A percentile compares a stretch with the other conserved stretches of the same genome.
These are phyloP conservation scores for Fraxinus angustifolia DNA, from an alignment of 305 asterid species.

Conservation along the genomic window DNA sequence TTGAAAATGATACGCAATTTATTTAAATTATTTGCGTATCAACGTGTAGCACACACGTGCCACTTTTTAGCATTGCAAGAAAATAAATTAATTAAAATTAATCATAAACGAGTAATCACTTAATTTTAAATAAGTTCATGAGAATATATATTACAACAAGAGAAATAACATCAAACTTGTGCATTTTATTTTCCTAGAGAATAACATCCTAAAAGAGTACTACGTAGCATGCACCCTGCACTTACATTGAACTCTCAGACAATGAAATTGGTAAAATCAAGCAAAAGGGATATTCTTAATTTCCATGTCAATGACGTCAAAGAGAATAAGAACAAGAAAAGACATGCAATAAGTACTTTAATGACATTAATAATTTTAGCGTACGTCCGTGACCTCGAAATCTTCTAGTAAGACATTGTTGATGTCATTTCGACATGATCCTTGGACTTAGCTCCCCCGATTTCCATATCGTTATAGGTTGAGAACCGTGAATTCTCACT, in stretches of 20 bases:
- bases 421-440: conserved; percentile 40
- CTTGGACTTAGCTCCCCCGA: conserved; percentile 26
- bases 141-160: neutral
- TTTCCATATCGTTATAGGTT: conserved; percentile 36
- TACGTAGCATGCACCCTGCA: neutral
- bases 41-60: neutral
- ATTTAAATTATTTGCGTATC: neutral
- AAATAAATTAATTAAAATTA: too few species aligned
- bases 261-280: neutral
- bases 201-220: neutral
- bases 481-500: conserved; percentile 43
- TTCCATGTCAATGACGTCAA: neutral
- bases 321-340: neutral
- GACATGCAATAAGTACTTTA: neutral
- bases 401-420: neutral
- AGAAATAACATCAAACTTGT: neutral
- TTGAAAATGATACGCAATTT: neutral
- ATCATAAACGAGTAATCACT: neutral
- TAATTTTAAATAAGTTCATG: neutral
- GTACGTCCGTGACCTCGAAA: neutral
- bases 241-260: neutral
- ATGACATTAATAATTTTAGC: neutral
- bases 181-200: neutral
- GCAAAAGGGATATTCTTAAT: neutral
- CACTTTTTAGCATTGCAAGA: neutral